Percentiles rank a stretch among this genome's conserved stretches.
These are phyloP conservation scores for Peribolospora kevripleyi DNA, from an alignment of 768 basidiomycete genomes.

Conservation along the genomic window DNA sequence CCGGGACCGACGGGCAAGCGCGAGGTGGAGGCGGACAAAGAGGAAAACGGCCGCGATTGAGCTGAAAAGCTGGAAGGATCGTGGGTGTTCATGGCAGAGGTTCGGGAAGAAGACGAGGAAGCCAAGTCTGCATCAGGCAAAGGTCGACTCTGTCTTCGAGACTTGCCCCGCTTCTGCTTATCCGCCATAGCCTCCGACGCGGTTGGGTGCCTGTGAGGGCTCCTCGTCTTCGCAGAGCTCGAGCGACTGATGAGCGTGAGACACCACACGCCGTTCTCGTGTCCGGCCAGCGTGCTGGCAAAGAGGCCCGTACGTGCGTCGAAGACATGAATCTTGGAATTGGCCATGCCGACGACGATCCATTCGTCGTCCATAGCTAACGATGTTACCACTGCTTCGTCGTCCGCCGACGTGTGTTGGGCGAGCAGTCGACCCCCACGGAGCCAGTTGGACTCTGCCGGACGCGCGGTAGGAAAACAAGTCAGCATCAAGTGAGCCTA, in stretches of 20 bases:
- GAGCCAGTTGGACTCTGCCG: conserved; percentile 53
- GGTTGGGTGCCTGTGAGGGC: too few relatives aligned
- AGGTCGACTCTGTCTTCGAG: too few relatives aligned
- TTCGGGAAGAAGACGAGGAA: too few relatives aligned
- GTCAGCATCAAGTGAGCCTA: not conserved
- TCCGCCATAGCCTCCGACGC: too few relatives aligned
- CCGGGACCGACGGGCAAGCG: too few relatives aligned
- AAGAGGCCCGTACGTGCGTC: conserved; percentile 52
- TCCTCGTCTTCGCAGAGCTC: too few relatives aligned
- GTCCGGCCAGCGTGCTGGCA: conserved; percentile 52
- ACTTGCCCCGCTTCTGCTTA: too few relatives aligned
- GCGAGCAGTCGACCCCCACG: conserved; percentile 45
- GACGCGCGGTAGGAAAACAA: not conserved
- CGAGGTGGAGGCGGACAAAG: too few relatives aligned
- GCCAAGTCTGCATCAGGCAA: too few relatives aligned
- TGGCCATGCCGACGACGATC: conserved; percentile 74
- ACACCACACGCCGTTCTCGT: conserved; percentile 79
- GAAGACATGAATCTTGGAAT: conserved; percentile 62
- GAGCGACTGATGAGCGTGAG: conserved; percentile 40
- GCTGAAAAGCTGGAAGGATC: too few relatives aligned
- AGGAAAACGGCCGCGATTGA: too few relatives aligned
- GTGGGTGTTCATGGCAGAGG: too few relatives aligned
- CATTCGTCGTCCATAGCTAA: conserved; percentile 58
- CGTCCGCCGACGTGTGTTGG: conserved; percentile 31
- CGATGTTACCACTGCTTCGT: conserved; percentile 51